Percentiles rank a stretch among this genome's conserved stretches.
Evolutionary conservation across 352 stramenopile genomes (phyloP).

Genomic region (Pythium brachiatum): DNA sequence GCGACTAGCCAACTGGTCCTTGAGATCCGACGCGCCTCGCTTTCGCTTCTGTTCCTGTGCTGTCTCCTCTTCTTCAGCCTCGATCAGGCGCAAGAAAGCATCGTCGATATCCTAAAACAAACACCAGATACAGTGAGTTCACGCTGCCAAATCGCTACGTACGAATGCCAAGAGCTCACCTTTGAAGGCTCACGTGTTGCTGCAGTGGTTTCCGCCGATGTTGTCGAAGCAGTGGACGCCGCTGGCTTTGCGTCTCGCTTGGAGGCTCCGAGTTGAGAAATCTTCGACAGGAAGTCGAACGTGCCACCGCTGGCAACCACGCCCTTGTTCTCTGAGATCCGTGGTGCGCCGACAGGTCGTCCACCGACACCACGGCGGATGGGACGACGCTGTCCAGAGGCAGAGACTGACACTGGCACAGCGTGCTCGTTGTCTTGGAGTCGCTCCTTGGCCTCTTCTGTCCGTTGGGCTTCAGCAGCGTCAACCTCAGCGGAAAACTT

Average conservation of each 20-base stretch:
- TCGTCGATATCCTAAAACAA: constrained; percentile 57
- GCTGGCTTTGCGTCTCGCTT: constrained; percentile 25
- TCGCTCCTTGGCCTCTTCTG: not conserved
- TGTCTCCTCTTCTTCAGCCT: constrained; percentile 70
- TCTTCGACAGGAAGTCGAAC: constrained; percentile 87
- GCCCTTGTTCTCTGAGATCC: constrained; percentile 47
- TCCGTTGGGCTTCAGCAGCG: constrained; percentile 15
- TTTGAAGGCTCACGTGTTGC: constrained; percentile 25
- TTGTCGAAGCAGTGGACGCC: constrained; percentile 4
- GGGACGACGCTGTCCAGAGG: constrained; percentile 34
- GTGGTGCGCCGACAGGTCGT: constrained; percentile 22
- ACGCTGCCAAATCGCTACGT: too few species aligned
- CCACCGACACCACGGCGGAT: constrained; percentile 23
- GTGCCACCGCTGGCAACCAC: constrained; percentile 74
- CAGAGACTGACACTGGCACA: not conserved
- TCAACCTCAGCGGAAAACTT: constrained; percentile 47
- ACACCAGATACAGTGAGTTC: not conserved
- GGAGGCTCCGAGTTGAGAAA: constrained; percentile 35
- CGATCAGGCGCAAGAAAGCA: constrained; percentile 70
- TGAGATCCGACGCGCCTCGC: constrained; percentile 38
- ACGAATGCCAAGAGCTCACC: not conserved
- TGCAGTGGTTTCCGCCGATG: constrained; percentile 13
- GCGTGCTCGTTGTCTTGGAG: not conserved
- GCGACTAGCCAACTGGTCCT: constrained; percentile 50
- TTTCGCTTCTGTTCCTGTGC: constrained; percentile 49